Evolutionary conservation across 2,329 filamentous ascomycete genomes (phyloP).

Genomic region (Pezicula neosporulosa): DNA sequence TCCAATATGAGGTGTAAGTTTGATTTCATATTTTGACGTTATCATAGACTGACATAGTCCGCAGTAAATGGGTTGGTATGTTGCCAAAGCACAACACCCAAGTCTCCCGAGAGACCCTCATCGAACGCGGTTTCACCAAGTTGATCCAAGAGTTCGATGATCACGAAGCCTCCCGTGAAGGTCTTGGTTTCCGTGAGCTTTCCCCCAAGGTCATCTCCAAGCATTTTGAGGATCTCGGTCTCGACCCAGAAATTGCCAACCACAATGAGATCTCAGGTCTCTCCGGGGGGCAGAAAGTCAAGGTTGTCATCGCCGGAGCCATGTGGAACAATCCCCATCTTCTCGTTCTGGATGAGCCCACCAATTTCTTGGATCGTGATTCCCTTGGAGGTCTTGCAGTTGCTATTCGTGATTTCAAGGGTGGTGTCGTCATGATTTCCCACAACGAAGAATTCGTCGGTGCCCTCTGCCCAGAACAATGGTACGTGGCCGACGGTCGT

Average conservation of each 20-base stretch:
- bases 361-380: constrained; percentile 98
- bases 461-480: constrained; percentile 92
- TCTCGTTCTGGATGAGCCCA: constrained; percentile 95
- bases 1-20: constrained; percentile 80
- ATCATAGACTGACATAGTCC: constrained; percentile 23
- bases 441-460: constrained; percentile 99
- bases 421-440: constrained; percentile 98
- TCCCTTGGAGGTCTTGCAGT: constrained; percentile 95
- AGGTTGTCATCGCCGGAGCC: constrained; percentile 92
- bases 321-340: constrained; percentile 99
- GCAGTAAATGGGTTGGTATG: constrained; percentile 82
- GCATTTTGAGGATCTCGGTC: constrained; percentile 95
- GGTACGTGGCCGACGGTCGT: constrained; percentile 86
- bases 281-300: constrained; percentile 97
- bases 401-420: constrained; percentile 96
- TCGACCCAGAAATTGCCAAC: constrained; percentile 97
- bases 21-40: constrained; percentile 40
- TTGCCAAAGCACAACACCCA: constrained; percentile 92
- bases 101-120: constrained; percentile 87
- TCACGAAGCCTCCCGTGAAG: constrained; percentile 96
- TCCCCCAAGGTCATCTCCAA: constrained; percentile 93
- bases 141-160: constrained; percentile 97
- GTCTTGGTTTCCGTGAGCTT: constrained; percentile 90
- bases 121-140: constrained; percentile 85
- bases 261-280: constrained; percentile 97